Conservation (phyloP, 441 rosid species). For the Populus trichocarpa region DNA sequence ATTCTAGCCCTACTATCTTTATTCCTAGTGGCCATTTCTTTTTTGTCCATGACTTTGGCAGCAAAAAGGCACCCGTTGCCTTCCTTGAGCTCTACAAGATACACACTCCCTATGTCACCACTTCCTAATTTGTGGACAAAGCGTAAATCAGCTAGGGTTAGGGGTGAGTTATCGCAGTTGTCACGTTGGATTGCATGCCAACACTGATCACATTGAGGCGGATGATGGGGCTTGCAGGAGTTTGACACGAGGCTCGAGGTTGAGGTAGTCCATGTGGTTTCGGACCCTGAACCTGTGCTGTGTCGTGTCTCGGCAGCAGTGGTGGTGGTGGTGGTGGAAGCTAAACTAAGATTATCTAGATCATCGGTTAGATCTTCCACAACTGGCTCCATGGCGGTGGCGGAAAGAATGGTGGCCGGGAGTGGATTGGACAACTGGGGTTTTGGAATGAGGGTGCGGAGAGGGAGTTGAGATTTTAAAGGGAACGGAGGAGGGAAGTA, state of each 20-base stretch:
- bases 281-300: constrained; percentile 36
- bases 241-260: constrained; percentile 23
- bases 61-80: constrained; percentile 58
- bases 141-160: constrained; percentile 35
- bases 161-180: constrained; percentile 11
- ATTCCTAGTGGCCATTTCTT: constrained; percentile 68
- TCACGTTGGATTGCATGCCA: constrained; percentile 35
- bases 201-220: constrained; percentile 27
- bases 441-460: background rate
- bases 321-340: constrained; percentile 27
- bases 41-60: constrained; percentile 90
- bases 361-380: constrained; percentile 35
- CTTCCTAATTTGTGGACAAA: constrained; percentile 50
- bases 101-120: constrained; percentile 65
- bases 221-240: constrained; percentile 28
- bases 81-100: constrained; percentile 45
- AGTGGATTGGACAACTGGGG: background rate
- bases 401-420: background rate
- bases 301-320: constrained; percentile 15
- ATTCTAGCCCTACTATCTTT: constrained; percentile 77
- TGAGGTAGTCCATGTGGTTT: constrained; percentile 25
- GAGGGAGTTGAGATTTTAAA: constrained; percentile 14
- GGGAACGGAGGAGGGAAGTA: background rate
- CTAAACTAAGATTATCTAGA: constrained; percentile 36
- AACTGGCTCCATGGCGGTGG: constrained; percentile 27